Percentiles rank a stretch among this genome's conserved stretches.
phyloP scores from a whole-genome alignment of 2,329 filamentous ascomycete genomes.

The Penicillium oxalicum region DNA sequence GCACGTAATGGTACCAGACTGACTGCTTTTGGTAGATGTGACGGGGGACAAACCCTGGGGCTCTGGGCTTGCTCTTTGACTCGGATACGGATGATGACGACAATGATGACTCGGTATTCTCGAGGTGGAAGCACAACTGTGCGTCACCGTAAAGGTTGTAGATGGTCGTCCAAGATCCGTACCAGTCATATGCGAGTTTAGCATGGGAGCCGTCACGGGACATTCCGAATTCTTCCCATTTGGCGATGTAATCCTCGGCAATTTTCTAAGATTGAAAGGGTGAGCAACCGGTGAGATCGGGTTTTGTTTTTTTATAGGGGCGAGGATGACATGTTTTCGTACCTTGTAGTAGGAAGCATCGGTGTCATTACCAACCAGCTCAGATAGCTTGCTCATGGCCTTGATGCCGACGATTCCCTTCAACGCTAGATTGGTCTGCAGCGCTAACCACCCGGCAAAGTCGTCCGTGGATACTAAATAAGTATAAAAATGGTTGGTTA shows the following conservation, averaged over 20 bases:
- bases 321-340: conserved; percentile 1
- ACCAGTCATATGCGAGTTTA: conserved; percentile 73
- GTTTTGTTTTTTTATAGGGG: not conserved
- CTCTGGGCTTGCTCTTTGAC: conserved; percentile 23
- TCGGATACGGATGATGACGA: not conserved
- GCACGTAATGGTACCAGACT: conserved; percentile 70
- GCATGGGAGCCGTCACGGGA: conserved; percentile 64
- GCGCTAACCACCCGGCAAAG: conserved; percentile 70
- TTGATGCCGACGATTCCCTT: conserved; percentile 80
- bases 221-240: conserved; percentile 67
- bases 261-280: conserved; percentile 41
- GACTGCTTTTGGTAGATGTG: conserved; percentile 73
- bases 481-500: not conserved
- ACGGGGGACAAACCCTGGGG: conserved; percentile 62
- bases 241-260: conserved; percentile 60
- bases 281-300: conserved; percentile 2
- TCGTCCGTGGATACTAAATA: conserved; percentile 68
- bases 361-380: conserved; percentile 52
- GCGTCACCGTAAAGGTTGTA: conserved; percentile 82
- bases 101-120: conserved; percentile 34
- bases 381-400: conserved; percentile 67
- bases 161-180: conserved; percentile 74
- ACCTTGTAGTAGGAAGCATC: conserved; percentile 56
- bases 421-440: conserved; percentile 75
- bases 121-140: conserved; percentile 71